phyloP scores from a whole-genome alignment of 352 stramenopile species.

The Phytophthora uliginosa region DNA sequence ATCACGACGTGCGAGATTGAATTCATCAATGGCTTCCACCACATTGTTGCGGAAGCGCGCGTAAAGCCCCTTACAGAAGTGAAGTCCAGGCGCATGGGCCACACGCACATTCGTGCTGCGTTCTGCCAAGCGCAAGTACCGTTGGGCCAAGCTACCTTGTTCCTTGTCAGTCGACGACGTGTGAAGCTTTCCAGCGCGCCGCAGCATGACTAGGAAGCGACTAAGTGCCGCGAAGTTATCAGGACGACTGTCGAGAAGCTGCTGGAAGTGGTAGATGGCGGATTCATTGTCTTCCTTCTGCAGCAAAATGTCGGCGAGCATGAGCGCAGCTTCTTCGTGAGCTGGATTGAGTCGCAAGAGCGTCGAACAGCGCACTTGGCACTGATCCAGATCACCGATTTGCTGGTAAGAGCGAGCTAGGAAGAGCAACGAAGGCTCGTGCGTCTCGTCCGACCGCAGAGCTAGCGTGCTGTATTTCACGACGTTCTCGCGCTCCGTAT shows the following conservation, averaged over 20 bases:
- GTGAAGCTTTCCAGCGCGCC: conserved; percentile 86
- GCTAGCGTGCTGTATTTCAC: conserved; percentile 87
- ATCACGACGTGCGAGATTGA: conserved; percentile 92
- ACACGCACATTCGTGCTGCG: conserved; percentile 64
- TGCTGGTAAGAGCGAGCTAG: conserved; percentile 82
- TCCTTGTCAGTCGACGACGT: conserved; percentile 38
- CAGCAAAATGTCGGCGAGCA: conserved; percentile 93
- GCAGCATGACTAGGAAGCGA: conserved; percentile 90
- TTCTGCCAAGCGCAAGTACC: conserved; percentile 90
- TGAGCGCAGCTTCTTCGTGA: conserved; percentile 90
- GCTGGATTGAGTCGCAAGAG: conserved; percentile 84
- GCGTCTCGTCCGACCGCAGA: conserved; percentile 77
- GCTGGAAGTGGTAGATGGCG: conserved; percentile 91
- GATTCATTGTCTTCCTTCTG: conserved; percentile 91
- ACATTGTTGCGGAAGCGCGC: conserved; percentile 92
- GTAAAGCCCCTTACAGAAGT: conserved; percentile 94
- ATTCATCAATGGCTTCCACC: conserved; percentile 90
- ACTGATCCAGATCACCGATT: conserved; percentile 85
- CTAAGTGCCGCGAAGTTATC: conserved; percentile 93
- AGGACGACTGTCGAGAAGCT: conserved; percentile 90
- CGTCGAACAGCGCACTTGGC: conserved; percentile 86
- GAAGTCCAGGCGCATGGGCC: conserved; percentile 84
- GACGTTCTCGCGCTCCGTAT: conserved; percentile 60
- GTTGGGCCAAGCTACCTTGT: conserved; percentile 41
- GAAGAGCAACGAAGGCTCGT: conserved; percentile 90